Base-by-base conservation (phyloP, 2,329 filamentous ascomycete species). In the Scolecobasidium constrictum region DNA sequence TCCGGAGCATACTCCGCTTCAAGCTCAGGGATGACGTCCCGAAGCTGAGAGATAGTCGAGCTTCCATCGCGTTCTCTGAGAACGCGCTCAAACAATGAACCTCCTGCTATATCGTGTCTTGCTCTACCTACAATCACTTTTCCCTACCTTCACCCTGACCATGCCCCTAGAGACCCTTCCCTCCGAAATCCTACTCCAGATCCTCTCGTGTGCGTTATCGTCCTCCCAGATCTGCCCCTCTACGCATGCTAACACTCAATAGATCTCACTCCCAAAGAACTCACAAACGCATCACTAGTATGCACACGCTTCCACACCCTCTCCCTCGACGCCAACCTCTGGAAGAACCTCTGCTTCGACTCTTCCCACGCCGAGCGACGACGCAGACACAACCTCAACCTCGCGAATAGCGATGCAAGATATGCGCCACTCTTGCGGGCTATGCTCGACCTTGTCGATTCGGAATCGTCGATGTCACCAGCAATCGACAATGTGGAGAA, bases 311-410 rank as follows among this genome's bases (percentile, higher is more conserved):
- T 90, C 46, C 71, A 80, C 20, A 61, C 66, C 21, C 67, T 92
- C 34, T 81, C 77, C 31, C 78, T 86, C 44, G 86, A 94, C 56
- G 75, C 83, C 52, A 73, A 69, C 31, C 66, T 90, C 26, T 95
- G 88, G 88, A 81, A 82, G 48, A 64, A 71, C 3, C 71, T 80
- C 55, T 88, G 83, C 58, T 86, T 92, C 57, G 70, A 79, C 26
- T 67, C 78, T 45, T 90, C 85, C 13, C 58, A 69, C 23, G 81
- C 80, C 57, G 74, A 81, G 53, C 71, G 76, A 22, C 64, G 68
- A n/a, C 71, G 84, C 18, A 71, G 69, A 45, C 70, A 73, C 13
- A 67, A 71, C 40, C 47, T 55, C 12, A 56, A 59, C 3, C 53
- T 65, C 6, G 51, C 52, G 17, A 62, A 66, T 0, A 59, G 68